phyloP scores from a whole-genome alignment of 176 grass and related monocot species.

The Triticum monococcum region DNA sequence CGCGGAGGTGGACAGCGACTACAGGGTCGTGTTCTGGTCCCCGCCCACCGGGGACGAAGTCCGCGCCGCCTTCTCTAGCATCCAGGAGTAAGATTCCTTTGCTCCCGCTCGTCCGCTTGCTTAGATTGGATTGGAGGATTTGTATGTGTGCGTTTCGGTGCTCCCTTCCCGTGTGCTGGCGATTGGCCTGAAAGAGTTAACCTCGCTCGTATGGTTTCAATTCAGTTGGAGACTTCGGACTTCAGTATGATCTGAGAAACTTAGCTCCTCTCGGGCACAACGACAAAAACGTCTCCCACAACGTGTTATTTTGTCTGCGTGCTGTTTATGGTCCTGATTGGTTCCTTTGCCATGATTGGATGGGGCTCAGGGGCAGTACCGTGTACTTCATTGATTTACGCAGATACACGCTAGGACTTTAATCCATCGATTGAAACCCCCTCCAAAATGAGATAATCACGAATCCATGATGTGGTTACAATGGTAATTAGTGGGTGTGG shows the following conservation, averaged over 20 bases:
- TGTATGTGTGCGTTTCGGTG: neutral
- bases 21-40: constrained; percentile 54
- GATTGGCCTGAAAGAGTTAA: neutral
- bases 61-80: constrained; percentile 59
- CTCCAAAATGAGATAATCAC: neutral
- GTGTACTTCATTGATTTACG: neutral
- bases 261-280: neutral
- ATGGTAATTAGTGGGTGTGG: neutral
- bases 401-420: neutral
- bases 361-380: neutral
- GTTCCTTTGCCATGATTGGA: constrained; percentile 10
- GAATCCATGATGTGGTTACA: neutral
- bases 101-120: neutral
- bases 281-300: neutral
- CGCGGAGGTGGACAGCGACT: constrained; percentile 16
- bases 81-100: constrained; percentile 63
- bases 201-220: neutral
- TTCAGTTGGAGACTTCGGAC: constrained; percentile 1
- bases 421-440: neutral
- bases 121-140: constrained; percentile 13
- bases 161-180: neutral
- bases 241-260: neutral
- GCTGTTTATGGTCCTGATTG: neutral
- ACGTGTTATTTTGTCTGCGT: neutral
- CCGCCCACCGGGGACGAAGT: constrained; percentile 76